Conservation (phyloP, 2,329 filamentous ascomycete species). For the Xylariaceae sp. region DNA sequence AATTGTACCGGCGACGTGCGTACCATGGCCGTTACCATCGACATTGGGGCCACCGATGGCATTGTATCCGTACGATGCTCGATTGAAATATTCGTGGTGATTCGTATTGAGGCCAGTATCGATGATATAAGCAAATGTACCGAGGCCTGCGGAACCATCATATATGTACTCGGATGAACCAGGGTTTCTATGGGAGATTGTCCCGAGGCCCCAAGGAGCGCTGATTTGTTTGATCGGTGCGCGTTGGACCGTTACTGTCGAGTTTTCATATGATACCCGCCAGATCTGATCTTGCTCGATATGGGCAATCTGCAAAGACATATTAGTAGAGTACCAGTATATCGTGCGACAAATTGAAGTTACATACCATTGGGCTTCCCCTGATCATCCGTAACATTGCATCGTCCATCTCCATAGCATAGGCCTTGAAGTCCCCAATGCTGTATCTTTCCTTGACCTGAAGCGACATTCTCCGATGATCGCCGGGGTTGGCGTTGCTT, state of each 20-base stretch:
- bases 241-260: constrained; percentile 20
- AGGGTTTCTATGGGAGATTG: constrained; percentile 40
- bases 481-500: no score
- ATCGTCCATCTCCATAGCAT: constrained; percentile 43
- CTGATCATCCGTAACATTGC: constrained; percentile 28
- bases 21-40: constrained; percentile 44
- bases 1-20: constrained; percentile 46
- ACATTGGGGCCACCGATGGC: constrained; percentile 28
- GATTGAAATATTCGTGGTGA: constrained; percentile 43
- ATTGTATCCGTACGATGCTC: constrained; percentile 35
- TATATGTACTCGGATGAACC: constrained; percentile 40
- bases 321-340: not conserved
- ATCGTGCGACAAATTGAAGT: not conserved
- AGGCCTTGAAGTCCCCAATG: constrained; percentile 41
- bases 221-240: constrained; percentile 33
- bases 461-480: no score
- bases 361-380: constrained; percentile 23
- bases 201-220: constrained; percentile 44
- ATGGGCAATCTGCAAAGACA: constrained; percentile 23
- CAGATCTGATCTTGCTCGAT: constrained; percentile 33
- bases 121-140: constrained; percentile 50
- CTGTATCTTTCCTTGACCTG: constrained; percentile 29
- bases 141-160: constrained; percentile 39
- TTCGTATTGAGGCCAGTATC: constrained; percentile 50
- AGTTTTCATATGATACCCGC: constrained; percentile 23